Base-by-base conservation (phyloP, 305 asterid genomes). In the Rubia balearica region DNA sequence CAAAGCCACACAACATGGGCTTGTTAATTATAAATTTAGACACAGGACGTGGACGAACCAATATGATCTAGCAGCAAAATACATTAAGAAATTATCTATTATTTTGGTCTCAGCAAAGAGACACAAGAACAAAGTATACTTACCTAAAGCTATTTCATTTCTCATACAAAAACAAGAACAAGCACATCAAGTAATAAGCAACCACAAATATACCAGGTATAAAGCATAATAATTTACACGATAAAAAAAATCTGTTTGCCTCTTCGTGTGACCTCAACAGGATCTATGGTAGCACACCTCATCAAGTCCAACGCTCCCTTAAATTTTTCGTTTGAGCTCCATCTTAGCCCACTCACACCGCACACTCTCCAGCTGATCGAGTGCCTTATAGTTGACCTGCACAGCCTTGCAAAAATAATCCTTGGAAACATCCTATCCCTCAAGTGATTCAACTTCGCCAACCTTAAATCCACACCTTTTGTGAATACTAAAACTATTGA, bases 341-440 rank as follows among this genome's bases (percentile, higher is more conserved):
- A 94, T 94, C 87, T 94, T 98, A 0, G 96, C 96, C 99, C 99
- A 91, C 70, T 94, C 97, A 81, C 99, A 91, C 98, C 97, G 91
- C 67, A 91, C 82, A 70, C 97, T 86, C 61, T 97, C 98, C 71
- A 94, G 87, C 82, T 94, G 96, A 74, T 94, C 99, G 71, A 94
- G 95, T 7, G 88, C 75, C 84, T 91, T 91, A 74, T 85, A 91
- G 65, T 85, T 90, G 74, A 94, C 98, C 83, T 94, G 99, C 79
- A 94, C 98, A 13, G 99, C 96, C 85, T 94, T 69, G 91, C 97
- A 71, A 89, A 86, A 68, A 94, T 91, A 75, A 89, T 98, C 38
- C 98, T 82, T 7, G 99, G 85, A 81, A 77, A 87, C 79, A 70
- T 94, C 99, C 67, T 74, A 68, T 94, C 97, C 97, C 91, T 88